A percentile compares a stretch with the other conserved stretches of the same genome.
Evolutionary conservation across 768 basidiomycete species (phyloP).

Genomic region (Collybiopsis confluens): DNA sequence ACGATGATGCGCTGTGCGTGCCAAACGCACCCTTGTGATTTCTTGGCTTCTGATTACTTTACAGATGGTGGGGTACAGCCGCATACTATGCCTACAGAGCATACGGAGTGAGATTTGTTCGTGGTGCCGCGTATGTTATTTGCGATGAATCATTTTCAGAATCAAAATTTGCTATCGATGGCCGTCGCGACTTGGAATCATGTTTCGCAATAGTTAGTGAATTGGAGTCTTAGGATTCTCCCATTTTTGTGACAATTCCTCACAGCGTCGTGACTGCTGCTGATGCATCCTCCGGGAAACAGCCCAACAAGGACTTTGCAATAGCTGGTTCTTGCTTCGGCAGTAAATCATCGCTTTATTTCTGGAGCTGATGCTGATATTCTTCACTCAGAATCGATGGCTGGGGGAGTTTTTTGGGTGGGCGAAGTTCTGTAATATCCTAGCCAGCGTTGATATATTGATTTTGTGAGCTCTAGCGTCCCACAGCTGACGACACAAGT

Average conservation of each 20-base stretch:
- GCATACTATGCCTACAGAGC: conserved; percentile 45
- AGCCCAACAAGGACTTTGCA: conserved; percentile 37
- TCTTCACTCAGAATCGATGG: conserved; percentile 37
- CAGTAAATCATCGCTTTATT: conserved; percentile 16
- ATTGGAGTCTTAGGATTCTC: not conserved
- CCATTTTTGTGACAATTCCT: conserved; percentile 12
- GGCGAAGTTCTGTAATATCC: not conserved
- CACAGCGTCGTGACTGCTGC: conserved; percentile 40
- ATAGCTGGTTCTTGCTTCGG: conserved; percentile 42
- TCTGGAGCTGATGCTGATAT: conserved; percentile 16
- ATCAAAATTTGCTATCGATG: conserved; percentile 35
- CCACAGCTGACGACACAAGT: conserved; percentile 34
- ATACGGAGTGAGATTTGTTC: conserved; percentile 23
- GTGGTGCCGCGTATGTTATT: not conserved
- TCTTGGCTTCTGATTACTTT: not conserved
- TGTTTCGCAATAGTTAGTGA: conserved; percentile 43
- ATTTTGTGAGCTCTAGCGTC: conserved; percentile 26
- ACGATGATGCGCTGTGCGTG: conserved; percentile 44
- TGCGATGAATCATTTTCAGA: conserved; percentile 11
- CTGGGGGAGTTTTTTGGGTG: conserved; percentile 55
- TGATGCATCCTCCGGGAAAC: conserved; percentile 30
- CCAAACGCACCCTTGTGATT: not conserved
- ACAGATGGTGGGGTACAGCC: conserved; percentile 51
- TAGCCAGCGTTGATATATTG: too few relatives aligned
- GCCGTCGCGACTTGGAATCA: conserved; percentile 46